A percentile compares a stretch with the other conserved stretches of the same genome.
Evolutionary conservation across 805 yeast genomes (phyloP).

Genomic region (Isabelozyma gotoi): DNA sequence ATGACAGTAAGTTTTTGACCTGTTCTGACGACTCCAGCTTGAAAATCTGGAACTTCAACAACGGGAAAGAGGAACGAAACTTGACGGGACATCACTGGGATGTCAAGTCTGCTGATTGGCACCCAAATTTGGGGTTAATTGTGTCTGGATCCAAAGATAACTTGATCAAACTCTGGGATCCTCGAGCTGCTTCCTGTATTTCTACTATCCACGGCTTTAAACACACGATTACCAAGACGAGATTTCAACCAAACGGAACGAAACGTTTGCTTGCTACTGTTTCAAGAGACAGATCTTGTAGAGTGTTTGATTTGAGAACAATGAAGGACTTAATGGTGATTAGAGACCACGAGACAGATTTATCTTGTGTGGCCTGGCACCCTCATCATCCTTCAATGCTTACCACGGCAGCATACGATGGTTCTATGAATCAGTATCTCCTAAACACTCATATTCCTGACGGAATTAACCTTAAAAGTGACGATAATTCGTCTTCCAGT

Average conservation of each 20-base stretch:
- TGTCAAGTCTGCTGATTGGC: slow-evolving; percentile 97
- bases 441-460: slow-evolving; percentile 53
- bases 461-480: slow-evolving; percentile 11
- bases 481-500: slow-evolving; percentile 22
- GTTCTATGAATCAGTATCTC: slow-evolving; percentile 75
- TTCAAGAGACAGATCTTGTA: slow-evolving; percentile 83
- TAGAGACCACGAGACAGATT: slow-evolving; percentile 79
- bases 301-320: slow-evolving; percentile 83
- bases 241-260: slow-evolving; percentile 83
- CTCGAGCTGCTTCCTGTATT: slow-evolving; percentile 71
- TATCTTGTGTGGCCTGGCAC: slow-evolving; percentile 88
- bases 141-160: slow-evolving; percentile 96
- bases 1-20: slow-evolving; percentile 88
- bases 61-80: slow-evolving; percentile 76
- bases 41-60: slow-evolving; percentile 93
- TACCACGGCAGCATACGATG: slow-evolving; percentile 87
- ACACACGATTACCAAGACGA: slow-evolving; percentile 85
- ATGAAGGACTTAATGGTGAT: slow-evolving; percentile 76
- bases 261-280: slow-evolving; percentile 75
- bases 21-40: slow-evolving; percentile 89
- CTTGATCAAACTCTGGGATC: slow-evolving; percentile 93
- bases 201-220: slow-evolving; percentile 88
- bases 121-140: slow-evolving; percentile 78
- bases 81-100: slow-evolving; percentile 98
- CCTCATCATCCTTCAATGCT: slow-evolving; percentile 80